A percentile compares a stretch with the other conserved stretches of the same genome.
These are phyloP conservation scores for Fistulina hepatica DNA, from an alignment of 1,284 basidiomycete genomes.

Conservation along the genomic window DNA sequence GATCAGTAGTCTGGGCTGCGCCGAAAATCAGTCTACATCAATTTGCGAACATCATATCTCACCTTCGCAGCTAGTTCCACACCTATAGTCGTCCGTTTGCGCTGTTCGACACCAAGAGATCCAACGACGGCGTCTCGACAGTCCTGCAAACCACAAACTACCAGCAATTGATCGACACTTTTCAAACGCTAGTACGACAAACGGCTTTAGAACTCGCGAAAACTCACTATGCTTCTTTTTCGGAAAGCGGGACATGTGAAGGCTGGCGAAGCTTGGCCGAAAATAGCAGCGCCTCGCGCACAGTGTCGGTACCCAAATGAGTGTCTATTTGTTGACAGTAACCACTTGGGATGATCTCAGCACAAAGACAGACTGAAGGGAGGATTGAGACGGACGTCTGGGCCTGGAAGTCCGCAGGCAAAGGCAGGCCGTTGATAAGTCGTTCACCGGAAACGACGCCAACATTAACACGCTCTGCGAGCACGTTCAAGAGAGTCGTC, in stretches of 20 bases:
- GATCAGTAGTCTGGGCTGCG: constrained; percentile 58
- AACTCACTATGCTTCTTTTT: constrained; percentile 54
- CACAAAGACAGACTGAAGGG: constrained; percentile 13
- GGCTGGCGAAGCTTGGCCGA: constrained; percentile 76
- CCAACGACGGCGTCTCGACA: constrained; percentile 74
- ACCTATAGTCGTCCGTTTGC: constrained; percentile 76
- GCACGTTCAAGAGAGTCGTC: constrained; percentile 41
- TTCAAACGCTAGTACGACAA: not conserved
- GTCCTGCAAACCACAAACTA: constrained; percentile 67
- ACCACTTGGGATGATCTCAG: constrained; percentile 25
- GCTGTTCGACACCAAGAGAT: constrained; percentile 65
- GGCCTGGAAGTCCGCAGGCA: constrained; percentile 65
- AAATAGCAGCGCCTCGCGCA: constrained; percentile 77
- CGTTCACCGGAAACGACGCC: constrained; percentile 71
- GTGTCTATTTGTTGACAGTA: constrained; percentile 76
- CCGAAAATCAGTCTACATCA: constrained; percentile 23
- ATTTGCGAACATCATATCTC: not conserved
- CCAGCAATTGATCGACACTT: constrained; percentile 68
- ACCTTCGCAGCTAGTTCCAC: constrained; percentile 73
- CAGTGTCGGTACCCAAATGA: constrained; percentile 55
- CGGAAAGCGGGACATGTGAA: constrained; percentile 44
- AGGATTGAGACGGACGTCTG: constrained; percentile 35
- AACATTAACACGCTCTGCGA: constrained; percentile 62
- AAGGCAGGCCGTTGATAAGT: constrained; percentile 63
- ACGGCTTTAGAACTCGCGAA: constrained; percentile 4